phyloP scores from a whole-genome alignment of 1,284 basidiomycete species.

The Ceratobasidium sp. region DNA sequence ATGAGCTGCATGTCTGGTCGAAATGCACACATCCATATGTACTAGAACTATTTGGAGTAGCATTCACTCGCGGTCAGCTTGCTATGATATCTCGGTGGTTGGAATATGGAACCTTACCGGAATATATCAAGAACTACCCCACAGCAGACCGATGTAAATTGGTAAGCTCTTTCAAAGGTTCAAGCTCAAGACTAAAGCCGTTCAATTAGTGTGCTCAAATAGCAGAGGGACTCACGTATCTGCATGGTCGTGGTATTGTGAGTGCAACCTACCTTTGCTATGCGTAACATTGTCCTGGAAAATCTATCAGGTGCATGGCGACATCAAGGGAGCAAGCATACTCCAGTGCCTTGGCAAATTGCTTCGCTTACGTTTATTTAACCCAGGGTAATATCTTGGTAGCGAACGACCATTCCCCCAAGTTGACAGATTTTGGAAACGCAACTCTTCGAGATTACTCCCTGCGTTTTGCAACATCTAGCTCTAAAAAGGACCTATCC shows the following conservation, averaged over 20 bases:
- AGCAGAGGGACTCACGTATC: not conserved
- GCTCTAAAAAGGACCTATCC: not conserved
- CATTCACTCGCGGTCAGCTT: not conserved
- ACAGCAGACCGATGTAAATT: not conserved
- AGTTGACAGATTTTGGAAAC: not conserved
- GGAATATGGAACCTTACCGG: not conserved
- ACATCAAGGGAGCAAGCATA: conserved; percentile 9
- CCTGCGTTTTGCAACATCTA: not conserved
- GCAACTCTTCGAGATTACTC: not conserved
- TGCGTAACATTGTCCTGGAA: not conserved
- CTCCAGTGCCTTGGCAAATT: not conserved
- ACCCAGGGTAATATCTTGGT: not conserved
- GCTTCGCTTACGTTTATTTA: not conserved
- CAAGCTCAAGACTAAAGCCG: not conserved
- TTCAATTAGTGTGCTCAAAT: conserved; percentile 1
- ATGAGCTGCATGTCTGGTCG: conserved; percentile 21
- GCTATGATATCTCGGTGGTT: conserved; percentile 14
- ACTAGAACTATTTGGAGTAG: not conserved
- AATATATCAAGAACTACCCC: not conserved
- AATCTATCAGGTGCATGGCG: conserved; percentile 12
- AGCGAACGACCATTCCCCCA: not conserved
- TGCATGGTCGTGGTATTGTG: not conserved
- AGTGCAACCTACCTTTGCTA: not conserved
- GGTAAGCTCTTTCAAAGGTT: not conserved
- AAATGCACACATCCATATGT: conserved; percentile 10